Evolutionary conservation across 2,329 filamentous ascomycete species (phyloP).

Genomic region (Penicillium sp.): DNA sequence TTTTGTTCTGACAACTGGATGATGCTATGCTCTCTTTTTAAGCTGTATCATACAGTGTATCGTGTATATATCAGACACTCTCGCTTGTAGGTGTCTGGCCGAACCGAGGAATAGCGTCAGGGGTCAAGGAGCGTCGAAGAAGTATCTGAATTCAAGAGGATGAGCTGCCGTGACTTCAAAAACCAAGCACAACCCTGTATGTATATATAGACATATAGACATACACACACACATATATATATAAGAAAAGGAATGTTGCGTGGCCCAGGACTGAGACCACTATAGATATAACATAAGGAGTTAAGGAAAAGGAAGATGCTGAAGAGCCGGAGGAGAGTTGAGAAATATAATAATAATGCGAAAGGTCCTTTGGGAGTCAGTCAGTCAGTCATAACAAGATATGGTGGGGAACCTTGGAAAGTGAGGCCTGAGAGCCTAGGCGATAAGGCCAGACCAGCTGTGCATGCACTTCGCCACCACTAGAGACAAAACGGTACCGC

Average conservation of each 20-base stretch:
- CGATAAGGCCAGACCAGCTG: not conserved
- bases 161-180: not conserved
- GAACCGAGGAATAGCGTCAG: not conserved
- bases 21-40: not conserved
- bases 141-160: not conserved
- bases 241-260: not conserved
- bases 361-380: not conserved
- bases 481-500: no score
- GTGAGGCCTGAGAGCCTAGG: not conserved
- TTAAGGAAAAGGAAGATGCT: not conserved
- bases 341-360: not conserved
- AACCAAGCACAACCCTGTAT: no score
- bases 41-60: not conserved
- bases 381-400: no score
- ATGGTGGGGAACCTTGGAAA: not conserved
- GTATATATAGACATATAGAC: no score
- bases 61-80: not conserved
- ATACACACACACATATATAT: no score
- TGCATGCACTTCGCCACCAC: not conserved
- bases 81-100: not conserved
- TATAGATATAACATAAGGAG: not conserved
- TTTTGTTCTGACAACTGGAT: not conserved
- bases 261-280: not conserved
- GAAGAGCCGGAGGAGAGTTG: not conserved
- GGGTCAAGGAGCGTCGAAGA: not conserved